These are phyloP conservation scores for Casuarina equisetifolia DNA, from an alignment of 306 rosid species.

Conservation along the genomic window DNA sequence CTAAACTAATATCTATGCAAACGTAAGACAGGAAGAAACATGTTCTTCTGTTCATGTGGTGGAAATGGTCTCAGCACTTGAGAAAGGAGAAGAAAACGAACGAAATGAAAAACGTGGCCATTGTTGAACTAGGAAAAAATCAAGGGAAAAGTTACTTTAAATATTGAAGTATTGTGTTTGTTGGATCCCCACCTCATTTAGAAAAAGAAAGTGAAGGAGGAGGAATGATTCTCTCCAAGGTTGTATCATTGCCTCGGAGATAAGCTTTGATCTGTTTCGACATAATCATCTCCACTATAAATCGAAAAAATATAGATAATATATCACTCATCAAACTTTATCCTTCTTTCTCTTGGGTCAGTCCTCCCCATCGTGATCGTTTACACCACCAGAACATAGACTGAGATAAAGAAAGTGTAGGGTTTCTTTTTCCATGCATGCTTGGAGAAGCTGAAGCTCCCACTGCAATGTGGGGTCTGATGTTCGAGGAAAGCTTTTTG, in stretches of 20 bases:
- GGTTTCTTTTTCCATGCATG: constrained; percentile 20
- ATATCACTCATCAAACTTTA: neutral
- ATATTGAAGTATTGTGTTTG: neutral
- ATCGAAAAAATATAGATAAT: neutral
- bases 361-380: neutral
- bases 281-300: constrained; percentile 21
- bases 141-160: neutral
- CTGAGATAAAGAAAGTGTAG: neutral
- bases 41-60: no score
- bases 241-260: constrained; percentile 12
- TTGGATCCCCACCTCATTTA: constrained; percentile 8
- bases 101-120: no score
- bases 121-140: no score
- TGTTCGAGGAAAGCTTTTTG: constrained; percentile 6
- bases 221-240: constrained; percentile 3
- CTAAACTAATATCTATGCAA: no score
- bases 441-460: constrained; percentile 15
- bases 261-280: constrained; percentile 11
- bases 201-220: neutral
- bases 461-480: constrained; percentile 2
- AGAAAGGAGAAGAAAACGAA: no score
- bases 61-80: no score
- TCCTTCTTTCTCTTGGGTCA: neutral
- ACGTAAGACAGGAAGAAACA: no score
- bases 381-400: neutral